Base-by-base conservation (phyloP, 2,329 filamentous ascomycete species). In the Celoporthe dispersa region DNA sequence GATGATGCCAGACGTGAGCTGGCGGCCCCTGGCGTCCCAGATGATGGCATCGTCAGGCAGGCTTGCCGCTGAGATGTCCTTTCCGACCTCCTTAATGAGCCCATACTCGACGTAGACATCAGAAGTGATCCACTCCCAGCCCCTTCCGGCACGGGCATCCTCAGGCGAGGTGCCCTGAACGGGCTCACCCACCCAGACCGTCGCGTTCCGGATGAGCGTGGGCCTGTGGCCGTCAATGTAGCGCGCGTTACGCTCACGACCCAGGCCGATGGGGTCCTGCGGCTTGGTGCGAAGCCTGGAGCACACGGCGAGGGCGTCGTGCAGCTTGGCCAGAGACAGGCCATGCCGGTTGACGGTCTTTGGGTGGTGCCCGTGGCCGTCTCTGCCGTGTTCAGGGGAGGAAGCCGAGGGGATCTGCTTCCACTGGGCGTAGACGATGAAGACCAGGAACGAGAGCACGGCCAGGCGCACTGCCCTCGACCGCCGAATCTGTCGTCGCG, bases 121-220 rank as follows among this genome's bases (percentile, higher is more conserved):
- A n/a, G 87, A 84, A 1, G 76, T 76, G 44, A 84, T 80, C 90
- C 90, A 92, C 33, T 81, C 77, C 79, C 85, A 91, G 41, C 88
- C 88, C 70, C 86, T 86, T 25, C 89, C 89, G 37, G 81, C 82
- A 55, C 84, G 83, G 0, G 87, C 87, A 73, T 89, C 87, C 61
- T 85, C 84, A 7, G 81, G 77, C 8, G 83, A 84, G 1, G 84
- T 86, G 12, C 87, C 87, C 44, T 82, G 69, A 0, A 75, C 77
- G 0, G 90, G 87, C 78, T 91, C 89, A 44, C 90, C 90, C 3
- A 87, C 82, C 90, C 90, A 92, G 28, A 92, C 83, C 1, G 86
- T 89, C 5, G 90, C 90, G 75, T 92, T 92, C 71, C 84, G 86
- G 73, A 92, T 90, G 55, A 92, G 82, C 0, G 88, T 88, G 0